These are phyloP conservation scores for Komagataella mondaviorum DNA, from an alignment of 805 yeast species.

Conservation along the genomic window DNA sequence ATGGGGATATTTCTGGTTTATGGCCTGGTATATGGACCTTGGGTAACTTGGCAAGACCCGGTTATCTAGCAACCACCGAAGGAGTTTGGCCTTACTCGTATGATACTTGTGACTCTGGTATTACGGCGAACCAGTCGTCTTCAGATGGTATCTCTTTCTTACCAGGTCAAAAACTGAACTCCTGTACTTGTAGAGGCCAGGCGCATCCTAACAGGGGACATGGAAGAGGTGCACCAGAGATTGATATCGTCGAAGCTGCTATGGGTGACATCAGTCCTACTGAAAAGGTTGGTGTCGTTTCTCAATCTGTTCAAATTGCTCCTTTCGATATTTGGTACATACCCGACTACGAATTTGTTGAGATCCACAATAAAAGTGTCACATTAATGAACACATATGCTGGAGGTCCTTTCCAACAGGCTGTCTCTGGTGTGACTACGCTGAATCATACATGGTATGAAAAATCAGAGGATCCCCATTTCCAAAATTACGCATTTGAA, in stretches of 20 bases:
- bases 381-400: constrained; percentile 78
- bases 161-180: constrained; percentile 69
- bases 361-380: constrained; percentile 50
- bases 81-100: constrained; percentile 95
- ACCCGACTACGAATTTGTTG: constrained; percentile 77
- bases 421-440: constrained; percentile 71
- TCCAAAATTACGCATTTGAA: constrained; percentile 70
- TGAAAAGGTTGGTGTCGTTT: constrained; percentile 50
- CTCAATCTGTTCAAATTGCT: constrained; percentile 88
- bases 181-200: constrained; percentile 71
- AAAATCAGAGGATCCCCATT: constrained; percentile 13
- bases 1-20: constrained; percentile 65
- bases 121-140: constrained; percentile 85
- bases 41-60: constrained; percentile 91
- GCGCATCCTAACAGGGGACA: constrained; percentile 80
- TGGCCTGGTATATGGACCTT: constrained; percentile 98
- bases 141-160: constrained; percentile 79
- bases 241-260: constrained; percentile 62
- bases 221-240: constrained; percentile 95
- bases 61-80: constrained; percentile 74
- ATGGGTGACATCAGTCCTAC: constrained; percentile 51
- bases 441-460: constrained; percentile 79
- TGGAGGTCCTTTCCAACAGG: constrained; percentile 93
- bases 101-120: constrained; percentile 83
- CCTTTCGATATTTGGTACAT: constrained; percentile 91